A percentile compares a stretch with the other conserved stretches of the same genome.
These are phyloP conservation scores for Spathaspora sp. DNA, from an alignment of 1,139 yeast species.

Conservation along the genomic window DNA sequence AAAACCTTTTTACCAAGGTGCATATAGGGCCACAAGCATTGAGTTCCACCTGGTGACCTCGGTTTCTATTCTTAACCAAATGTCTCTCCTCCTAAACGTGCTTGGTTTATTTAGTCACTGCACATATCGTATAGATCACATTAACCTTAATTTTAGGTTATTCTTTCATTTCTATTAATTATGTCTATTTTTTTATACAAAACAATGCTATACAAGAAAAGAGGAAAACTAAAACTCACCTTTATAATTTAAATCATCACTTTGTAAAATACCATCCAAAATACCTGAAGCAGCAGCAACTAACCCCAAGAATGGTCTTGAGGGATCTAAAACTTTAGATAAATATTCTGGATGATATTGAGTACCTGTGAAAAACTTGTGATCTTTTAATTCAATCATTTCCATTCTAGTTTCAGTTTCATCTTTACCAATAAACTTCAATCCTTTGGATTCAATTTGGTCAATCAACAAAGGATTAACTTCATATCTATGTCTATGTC, in stretches of 20 bases:
- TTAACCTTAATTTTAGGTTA: too few species aligned
- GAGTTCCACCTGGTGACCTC: too few species aligned
- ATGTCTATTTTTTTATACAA: not conserved
- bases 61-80: too few species aligned
- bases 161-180: not conserved
- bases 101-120: too few species aligned
- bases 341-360: constrained; percentile 98
- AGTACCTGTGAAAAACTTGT: constrained; percentile 91
- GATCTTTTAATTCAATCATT: constrained; percentile 74
- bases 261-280: constrained; percentile 57
- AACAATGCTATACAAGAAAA: not conserved
- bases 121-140: too few species aligned
- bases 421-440: constrained; percentile 90
- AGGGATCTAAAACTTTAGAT: constrained; percentile 94
- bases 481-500: constrained; percentile 99
- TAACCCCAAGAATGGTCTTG: constrained; percentile 93
- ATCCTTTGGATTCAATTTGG: constrained; percentile 71
- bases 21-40: too few species aligned
- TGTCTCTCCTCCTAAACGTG: too few species aligned
- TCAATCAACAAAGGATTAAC: constrained; percentile 82
- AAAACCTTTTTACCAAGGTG: too few species aligned
- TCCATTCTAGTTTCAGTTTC: constrained; percentile 92
- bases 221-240: constrained; percentile 38
- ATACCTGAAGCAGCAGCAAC: constrained; percentile 90
- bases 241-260: constrained; percentile 44